Conservation (phyloP, 176 grass and related monocot genomes). For the Pontederia paniculata region DNA sequence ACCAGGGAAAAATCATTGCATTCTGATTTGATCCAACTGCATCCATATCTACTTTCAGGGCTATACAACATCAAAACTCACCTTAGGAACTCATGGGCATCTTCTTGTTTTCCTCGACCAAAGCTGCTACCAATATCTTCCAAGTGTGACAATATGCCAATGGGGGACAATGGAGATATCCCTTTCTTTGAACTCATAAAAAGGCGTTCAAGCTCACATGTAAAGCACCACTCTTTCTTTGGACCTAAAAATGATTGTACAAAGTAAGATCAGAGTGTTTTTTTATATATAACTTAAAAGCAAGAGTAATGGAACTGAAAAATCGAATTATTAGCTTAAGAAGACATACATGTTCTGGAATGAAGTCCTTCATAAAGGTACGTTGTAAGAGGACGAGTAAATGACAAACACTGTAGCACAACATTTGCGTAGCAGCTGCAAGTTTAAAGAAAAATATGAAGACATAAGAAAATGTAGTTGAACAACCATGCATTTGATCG, state of each 20-base stretch:
- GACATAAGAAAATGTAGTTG: conserved; percentile 14
- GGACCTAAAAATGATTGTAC: conserved; percentile 34
- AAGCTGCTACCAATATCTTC: conserved; percentile 43
- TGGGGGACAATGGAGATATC: conserved; percentile 50
- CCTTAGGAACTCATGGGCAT: conserved; percentile 97
- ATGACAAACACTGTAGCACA: conserved; percentile 82
- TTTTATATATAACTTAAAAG: background rate
- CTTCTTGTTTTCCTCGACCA: conserved; percentile 45
- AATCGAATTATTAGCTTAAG: conserved; percentile 6
- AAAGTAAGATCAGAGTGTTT: conserved; percentile 8
- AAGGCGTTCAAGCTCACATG: conserved; percentile 78
- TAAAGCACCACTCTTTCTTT: conserved; percentile 70
- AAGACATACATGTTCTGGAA: conserved; percentile 61
- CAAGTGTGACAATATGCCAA: conserved; percentile 59
- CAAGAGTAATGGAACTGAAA: conserved; percentile 9
- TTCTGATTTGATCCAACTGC: background rate
- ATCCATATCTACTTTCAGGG: too few species aligned
- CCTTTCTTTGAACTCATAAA: conserved; percentile 39
- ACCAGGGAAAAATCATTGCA: background rate
- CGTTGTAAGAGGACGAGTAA: conserved; percentile 74
- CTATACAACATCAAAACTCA: conserved; percentile 11
- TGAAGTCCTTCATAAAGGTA: conserved; percentile 75
- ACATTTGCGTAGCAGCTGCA: conserved; percentile 91
- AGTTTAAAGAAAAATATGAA: conserved; percentile 26
- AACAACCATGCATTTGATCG: too few species aligned